phyloP scores from a whole-genome alignment of 129 eudicot species.

The sunflower (Helianthus annuus) region HanXRQr2.0-SUNRISE NC_035445.2:172606741-172607240 shows the following conservation, averaged over 20 bases:
- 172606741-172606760: too few species aligned
- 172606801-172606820: too few species aligned
- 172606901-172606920: not conserved
- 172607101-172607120: conserved; percentile 76
- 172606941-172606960: not conserved
- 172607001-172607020: conserved; percentile 66
- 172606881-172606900: conserved; percentile 12
- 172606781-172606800: too few species aligned
- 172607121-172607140: conserved; percentile 65
- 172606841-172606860: too few species aligned
- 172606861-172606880: conserved; percentile 5
- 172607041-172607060: conserved; percentile 46
- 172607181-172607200: conserved; percentile 34
- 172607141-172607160: conserved; percentile 44
- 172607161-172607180: conserved; percentile 56
- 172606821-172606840: too few species aligned
- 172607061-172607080: conserved; percentile 69
- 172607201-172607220: conserved; percentile 24
- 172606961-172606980: conserved; percentile 57
- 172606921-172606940: not conserved
- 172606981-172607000: conserved; percentile 38
- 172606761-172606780: too few species aligned
- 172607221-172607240: conserved; percentile 31
- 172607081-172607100: conserved; percentile 63
- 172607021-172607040: conserved; percentile 76